Percentiles rank a stretch among this genome's conserved stretches.
Evolutionary conservation across 177 flowering plant species (phyloP).

Genomic region (Vitis hybrid): DNA sequence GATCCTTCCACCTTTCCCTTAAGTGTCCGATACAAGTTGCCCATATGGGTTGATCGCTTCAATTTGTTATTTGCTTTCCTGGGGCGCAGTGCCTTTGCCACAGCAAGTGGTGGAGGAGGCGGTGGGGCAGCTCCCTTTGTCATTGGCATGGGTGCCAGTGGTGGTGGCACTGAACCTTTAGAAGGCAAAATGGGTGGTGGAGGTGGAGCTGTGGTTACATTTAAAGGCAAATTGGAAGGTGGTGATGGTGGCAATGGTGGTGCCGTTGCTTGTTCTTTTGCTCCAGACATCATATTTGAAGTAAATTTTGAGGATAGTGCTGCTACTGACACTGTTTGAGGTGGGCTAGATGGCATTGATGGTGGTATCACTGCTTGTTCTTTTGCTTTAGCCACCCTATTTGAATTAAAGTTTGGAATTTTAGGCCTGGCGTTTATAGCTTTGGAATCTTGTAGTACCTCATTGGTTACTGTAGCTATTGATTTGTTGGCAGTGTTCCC

Average conservation of each 20-base stretch:
- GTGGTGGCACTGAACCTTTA: conserved; percentile 11
- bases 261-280: no score
- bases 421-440: no score
- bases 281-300: no score
- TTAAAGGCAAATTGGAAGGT: conserved; percentile 9
- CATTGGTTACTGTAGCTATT: no score
- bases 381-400: no score
- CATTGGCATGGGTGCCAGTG: conserved; percentile 32
- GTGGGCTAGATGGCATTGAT: no score
- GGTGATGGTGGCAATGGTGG: conserved; percentile 20
- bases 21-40: conserved; percentile 55
- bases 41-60: conserved; percentile 68
- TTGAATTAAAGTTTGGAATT: no score
- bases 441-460: no score
- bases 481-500: no score
- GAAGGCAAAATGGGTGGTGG: conserved; percentile 28
- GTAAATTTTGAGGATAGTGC: no score
- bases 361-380: no score
- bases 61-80: conserved; percentile 54
- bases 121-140: conserved; percentile 40
- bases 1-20: conserved; percentile 72
- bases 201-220: conserved; percentile 22
- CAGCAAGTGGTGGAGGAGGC: conserved; percentile 54
- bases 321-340: no score
- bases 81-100: conserved; percentile 37